Percentiles rank a stretch among this genome's conserved stretches.
Evolutionary conservation across 176 grass and related monocot species (phyloP).

Genomic region (Chrysopogon serrulatus): DNA sequence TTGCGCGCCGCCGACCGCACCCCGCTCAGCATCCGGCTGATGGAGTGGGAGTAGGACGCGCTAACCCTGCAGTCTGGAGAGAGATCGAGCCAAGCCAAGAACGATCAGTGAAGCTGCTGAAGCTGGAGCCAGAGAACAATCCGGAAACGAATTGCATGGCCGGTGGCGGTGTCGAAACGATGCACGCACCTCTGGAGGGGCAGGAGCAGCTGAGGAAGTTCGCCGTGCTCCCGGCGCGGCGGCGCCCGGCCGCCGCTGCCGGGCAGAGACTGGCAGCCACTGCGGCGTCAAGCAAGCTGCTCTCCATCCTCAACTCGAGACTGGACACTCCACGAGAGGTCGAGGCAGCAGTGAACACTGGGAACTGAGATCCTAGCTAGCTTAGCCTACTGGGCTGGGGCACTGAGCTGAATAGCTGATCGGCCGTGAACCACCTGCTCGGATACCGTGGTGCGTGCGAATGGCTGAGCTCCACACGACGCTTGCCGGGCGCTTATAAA

Average conservation of each 20-base stretch:
- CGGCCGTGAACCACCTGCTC: background rate
- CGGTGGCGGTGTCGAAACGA: background rate
- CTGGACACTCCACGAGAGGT: background rate
- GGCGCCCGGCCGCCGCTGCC: background rate
- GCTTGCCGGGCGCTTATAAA: slow-evolving; percentile 19
- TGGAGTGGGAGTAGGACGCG: slow-evolving; percentile 40
- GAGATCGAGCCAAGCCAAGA: background rate
- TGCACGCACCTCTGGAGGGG: slow-evolving; percentile 13
- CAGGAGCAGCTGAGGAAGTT: slow-evolving; percentile 30
- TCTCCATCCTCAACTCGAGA: slow-evolving; percentile 11
- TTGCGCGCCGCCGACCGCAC: slow-evolving; percentile 38
- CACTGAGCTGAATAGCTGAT: background rate
- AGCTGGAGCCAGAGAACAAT: background rate
- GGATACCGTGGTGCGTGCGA: background rate
- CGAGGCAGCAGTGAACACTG: background rate
- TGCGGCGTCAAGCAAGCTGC: slow-evolving; percentile 24
- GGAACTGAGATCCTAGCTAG: background rate
- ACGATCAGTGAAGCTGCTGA: background rate
- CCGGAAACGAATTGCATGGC: background rate
- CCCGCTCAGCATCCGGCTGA: slow-evolving; percentile 38
- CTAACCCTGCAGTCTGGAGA: slow-evolving; percentile 26
- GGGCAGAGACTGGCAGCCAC: background rate
- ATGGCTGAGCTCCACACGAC: slow-evolving; percentile 39
- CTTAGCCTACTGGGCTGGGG: background rate
- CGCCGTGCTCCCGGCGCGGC: background rate